Base-by-base conservation (phyloP, 2,329 filamentous ascomycete genomes). In the Hymenoscyphus fructigenus region DNA sequence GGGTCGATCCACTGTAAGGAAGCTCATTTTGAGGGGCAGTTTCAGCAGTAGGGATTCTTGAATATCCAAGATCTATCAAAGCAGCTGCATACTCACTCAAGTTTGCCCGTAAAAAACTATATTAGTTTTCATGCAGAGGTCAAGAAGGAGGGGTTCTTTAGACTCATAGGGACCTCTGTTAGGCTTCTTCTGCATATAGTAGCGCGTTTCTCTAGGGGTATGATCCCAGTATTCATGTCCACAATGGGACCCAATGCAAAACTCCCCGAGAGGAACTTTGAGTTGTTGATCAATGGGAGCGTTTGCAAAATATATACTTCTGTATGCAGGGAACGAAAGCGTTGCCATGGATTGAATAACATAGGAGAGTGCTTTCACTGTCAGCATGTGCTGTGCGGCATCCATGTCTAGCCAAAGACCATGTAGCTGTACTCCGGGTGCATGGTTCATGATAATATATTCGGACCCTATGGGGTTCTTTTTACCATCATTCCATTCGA, bases 361-460 rank as follows among this genome's bases (percentile, higher is more conserved):
- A 57, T 56, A 47, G 57, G 56, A 60, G 10, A 73, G 59, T 50
- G 61, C 41, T 20, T 69, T 62, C 29, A 72, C 66, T 59, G 63
- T 67, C 44, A 17, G 26, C 62, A 77, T 68, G 56, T 72, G 70
- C 63, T 77, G 71, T 47, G 72, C 62, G 14, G 59, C 63, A 47
- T 71, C 57, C 71, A 80, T 76, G 26, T 64, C 60, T 12, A 69
- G 64, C 77, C 76, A 79, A 64, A 65, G 69, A 20, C 75, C 53
- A 29, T 75, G 71, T 34, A 79, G 62, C 34, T 68, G 71, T 60
- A 77, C 67, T n/a, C 77, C 77, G 38, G 60, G 29, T 12, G 71
- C 74, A 66, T 78, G 75, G 64, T 78, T 74, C 75, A 78, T 78
- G 26, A 79, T 79, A 34, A 79, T 78, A 59, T 79, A 79, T 66